Evolutionary conservation across 2,329 filamentous ascomycete species (phyloP).

Genomic region (Aspergillus sp.): DNA sequence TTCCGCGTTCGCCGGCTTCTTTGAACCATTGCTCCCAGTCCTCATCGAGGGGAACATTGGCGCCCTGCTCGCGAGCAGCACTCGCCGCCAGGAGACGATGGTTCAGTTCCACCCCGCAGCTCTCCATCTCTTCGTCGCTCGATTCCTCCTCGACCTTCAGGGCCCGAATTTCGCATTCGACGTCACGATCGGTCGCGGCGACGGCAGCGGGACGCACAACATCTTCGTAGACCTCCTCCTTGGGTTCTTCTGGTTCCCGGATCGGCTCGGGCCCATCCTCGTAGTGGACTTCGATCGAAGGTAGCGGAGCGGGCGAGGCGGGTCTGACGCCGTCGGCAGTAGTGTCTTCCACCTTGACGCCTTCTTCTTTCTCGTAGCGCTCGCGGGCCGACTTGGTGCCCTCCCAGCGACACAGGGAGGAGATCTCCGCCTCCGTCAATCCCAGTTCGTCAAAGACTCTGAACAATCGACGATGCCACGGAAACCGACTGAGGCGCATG

Average conservation of each 20-base stretch:
- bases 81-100: conserved; percentile 53
- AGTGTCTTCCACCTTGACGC: conserved; percentile 60
- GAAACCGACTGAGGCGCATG: conserved; percentile 61
- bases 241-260: conserved; percentile 21
- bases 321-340: conserved; percentile 58
- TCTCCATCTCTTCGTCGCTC: conserved; percentile 49
- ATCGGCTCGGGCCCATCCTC: conserved; percentile 25
- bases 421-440: conserved; percentile 60
- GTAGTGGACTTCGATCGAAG: conserved; percentile 33
- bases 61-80: conserved; percentile 52
- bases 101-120: conserved; percentile 53
- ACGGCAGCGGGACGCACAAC: conserved; percentile 23
- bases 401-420: conserved; percentile 61
- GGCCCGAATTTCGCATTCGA: conserved; percentile 20
- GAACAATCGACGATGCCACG: conserved; percentile 61
- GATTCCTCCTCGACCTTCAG: conserved; percentile 41
- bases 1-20: conserved; percentile 54
- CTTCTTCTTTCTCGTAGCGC: conserved; percentile 54
- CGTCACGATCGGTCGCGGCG: conserved; percentile 25
- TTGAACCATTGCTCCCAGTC: conserved; percentile 61
- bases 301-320: conserved; percentile 45
- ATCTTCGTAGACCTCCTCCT: conserved; percentile 21
- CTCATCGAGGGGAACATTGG: conserved; percentile 44
- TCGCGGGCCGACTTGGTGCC: conserved; percentile 49
- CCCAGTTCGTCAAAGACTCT: conserved; percentile 59